Base-by-base conservation (phyloP, 2,329 filamentous ascomycete species). In the Xylariaceae sp. region DNA sequence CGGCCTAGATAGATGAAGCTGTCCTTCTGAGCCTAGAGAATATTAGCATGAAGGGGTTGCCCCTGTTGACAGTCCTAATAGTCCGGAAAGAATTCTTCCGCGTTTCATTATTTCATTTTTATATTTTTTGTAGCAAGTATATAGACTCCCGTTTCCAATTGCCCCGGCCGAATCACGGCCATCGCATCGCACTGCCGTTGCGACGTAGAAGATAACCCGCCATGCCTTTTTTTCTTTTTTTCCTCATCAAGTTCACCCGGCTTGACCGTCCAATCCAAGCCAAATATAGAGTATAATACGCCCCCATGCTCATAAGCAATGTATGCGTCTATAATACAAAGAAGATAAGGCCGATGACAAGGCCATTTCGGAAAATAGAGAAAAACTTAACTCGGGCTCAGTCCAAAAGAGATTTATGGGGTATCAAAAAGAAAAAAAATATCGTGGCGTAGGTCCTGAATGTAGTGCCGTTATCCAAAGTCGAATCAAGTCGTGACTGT, bases 241-340 rank as follows among this genome's bases (percentile, higher is more conserved):
- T 19, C 19, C 19, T 19, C 19, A 19, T 19, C 19, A 19, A 19
- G 19, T 37, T 9, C 43, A 6, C 42, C 37, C 30, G 46, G 7
- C 34, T 41, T 34, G 9, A 19, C 9, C n/a, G 54, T 54, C 57
- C 51, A 19, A 19, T 19, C 57, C 57, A 12, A 40, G 32, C 51
- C 51, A 26, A 43, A 34, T 54, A 26, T 50, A 11, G 8, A 37
- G 35, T 37, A 34, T 53, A 19, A 19, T 19, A 19, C 19, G 19
- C 19, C 19, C 19, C 19, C 51, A 45, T 44, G n/a, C 44, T 54
- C 44, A 50, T 51, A 37, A 19, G 19, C 19, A 19, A 37, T 37
- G 35, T 37, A 37, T 37, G 35, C 35, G 35, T 11, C 12, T 58
- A 58, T 56, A 56, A 50, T 58, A 58, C 50, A 37, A 11, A 37